A percentile compares a stretch with the other conserved stretches of the same genome.
Evolutionary conservation across 192 early-diverging fungal genomes (phyloP).

Genomic region (Coemansia sp.): DNA sequence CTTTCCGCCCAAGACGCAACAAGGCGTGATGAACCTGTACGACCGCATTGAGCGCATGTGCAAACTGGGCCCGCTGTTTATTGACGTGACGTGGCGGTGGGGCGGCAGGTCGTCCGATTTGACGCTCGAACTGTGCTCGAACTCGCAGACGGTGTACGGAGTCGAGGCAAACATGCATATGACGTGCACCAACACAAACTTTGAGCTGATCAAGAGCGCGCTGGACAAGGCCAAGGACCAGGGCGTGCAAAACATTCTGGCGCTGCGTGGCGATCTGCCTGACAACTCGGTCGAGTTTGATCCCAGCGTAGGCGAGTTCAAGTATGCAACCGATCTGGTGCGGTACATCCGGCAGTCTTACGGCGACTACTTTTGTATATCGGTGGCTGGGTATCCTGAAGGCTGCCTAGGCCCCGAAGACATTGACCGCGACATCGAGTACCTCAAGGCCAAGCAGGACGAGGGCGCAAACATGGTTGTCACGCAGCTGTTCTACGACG

Average conservation of each 20-base stretch:
- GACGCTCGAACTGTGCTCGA: conserved; percentile 85
- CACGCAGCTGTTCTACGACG: conserved; percentile 96
- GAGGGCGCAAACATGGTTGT: conserved; percentile 91
- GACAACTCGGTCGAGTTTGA: conserved; percentile 79
- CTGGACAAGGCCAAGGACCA: conserved; percentile 85
- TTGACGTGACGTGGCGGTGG: conserved; percentile 89
- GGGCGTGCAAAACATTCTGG: conserved; percentile 96
- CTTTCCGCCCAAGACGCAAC: conserved; percentile 94
- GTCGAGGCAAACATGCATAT: conserved; percentile 97
- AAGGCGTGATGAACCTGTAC: conserved; percentile 93
- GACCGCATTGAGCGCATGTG: conserved; percentile 98
- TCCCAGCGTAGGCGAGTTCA: conserved; percentile 81
- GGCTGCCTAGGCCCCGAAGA: conserved; percentile 78
- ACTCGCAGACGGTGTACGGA: conserved; percentile 90
- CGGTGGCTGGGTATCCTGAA: conserved; percentile 97
- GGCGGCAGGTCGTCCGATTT: conserved; percentile 87
- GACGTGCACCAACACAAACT: conserved; percentile 97
- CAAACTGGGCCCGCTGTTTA: conserved; percentile 80
- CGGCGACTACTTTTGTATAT: conserved; percentile 94
- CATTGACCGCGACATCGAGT: conserved; percentile 72
- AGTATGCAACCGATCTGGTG: conserved; percentile 86
- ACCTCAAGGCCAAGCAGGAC: conserved; percentile 87
- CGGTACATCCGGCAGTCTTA: conserved; percentile 85
- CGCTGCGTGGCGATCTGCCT: conserved; percentile 93
- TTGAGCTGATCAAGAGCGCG: conserved; percentile 82